Percentiles rank a stretch among this genome's conserved stretches.
These are phyloP conservation scores for Taphrina populina DNA, from an alignment of 1,139 yeast genomes.

Conservation along the genomic window DNA sequence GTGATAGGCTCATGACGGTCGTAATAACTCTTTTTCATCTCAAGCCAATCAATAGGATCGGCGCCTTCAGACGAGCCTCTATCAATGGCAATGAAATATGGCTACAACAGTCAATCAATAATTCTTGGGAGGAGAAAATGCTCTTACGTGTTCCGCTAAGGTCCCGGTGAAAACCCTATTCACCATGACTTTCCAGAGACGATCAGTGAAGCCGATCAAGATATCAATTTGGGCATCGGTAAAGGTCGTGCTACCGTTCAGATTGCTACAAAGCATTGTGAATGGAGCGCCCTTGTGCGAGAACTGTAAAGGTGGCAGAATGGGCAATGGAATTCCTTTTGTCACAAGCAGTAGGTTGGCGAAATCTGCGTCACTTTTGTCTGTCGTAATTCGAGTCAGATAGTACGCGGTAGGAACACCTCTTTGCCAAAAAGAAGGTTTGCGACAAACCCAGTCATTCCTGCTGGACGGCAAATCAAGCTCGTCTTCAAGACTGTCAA, in stretches of 20 bases:
- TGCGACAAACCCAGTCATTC: conserved; percentile 10
- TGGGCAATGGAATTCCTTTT: conserved; percentile 13
- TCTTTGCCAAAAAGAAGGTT: conserved; percentile 9
- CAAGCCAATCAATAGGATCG: conserved; percentile 9
- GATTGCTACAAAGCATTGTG: not conserved
- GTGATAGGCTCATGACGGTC: not conserved
- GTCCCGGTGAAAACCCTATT: not conserved
- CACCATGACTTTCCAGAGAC: conserved; percentile 7
- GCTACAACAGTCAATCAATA: not conserved
- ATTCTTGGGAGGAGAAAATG: no score
- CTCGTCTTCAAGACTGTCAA: not conserved
- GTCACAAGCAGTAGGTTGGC: conserved; percentile 20
- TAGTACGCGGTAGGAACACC: not conserved
- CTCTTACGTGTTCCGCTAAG: not conserved
- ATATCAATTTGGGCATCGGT: not conserved
- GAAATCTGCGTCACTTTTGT: not conserved
- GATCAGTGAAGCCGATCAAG: conserved; percentile 4
- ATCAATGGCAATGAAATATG: conserved; percentile 17
- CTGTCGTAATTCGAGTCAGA: conserved; percentile 6
- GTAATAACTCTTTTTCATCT: not conserved
- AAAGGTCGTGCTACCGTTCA: not conserved
- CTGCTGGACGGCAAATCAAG: not conserved
- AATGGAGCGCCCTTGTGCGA: not conserved
- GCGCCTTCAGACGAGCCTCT: not conserved
- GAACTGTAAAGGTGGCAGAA: conserved; percentile 1